Evolutionary conservation across 805 yeast species (phyloP).

Genomic region (Saccharomyces jurei): DNA sequence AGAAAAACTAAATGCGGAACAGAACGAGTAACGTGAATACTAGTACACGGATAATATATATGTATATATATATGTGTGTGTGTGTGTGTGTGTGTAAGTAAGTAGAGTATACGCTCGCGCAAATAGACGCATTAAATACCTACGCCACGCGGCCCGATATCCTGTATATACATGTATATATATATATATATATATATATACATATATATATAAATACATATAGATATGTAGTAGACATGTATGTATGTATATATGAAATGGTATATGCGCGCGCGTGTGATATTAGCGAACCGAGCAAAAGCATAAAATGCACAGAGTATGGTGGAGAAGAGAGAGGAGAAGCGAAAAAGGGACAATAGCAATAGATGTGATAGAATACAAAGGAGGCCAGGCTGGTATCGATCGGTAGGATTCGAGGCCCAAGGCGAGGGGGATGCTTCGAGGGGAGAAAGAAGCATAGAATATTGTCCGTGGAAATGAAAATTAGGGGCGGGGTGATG

Average conservation of each 20-base stretch:
- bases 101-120: background rate
- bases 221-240: background rate
- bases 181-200: background rate
- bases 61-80: background rate
- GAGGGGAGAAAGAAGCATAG: background rate
- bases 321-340: background rate
- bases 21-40: background rate
- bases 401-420: background rate
- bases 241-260: background rate
- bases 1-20: background rate
- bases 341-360: background rate
- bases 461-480: background rate
- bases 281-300: background rate
- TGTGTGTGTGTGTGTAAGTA: too few species aligned
- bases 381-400: background rate
- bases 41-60: background rate
- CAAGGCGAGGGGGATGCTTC: background rate
- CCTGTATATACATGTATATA: background rate
- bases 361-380: background rate
- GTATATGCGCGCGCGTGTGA: background rate
- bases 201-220: background rate
- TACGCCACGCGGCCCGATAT: background rate
- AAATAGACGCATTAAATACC: background rate
- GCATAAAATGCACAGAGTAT: too few species aligned
- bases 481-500: background rate